phyloP scores from a whole-genome alignment of 768 basidiomycete species.

The Lactarius hengduanensis region DNA sequence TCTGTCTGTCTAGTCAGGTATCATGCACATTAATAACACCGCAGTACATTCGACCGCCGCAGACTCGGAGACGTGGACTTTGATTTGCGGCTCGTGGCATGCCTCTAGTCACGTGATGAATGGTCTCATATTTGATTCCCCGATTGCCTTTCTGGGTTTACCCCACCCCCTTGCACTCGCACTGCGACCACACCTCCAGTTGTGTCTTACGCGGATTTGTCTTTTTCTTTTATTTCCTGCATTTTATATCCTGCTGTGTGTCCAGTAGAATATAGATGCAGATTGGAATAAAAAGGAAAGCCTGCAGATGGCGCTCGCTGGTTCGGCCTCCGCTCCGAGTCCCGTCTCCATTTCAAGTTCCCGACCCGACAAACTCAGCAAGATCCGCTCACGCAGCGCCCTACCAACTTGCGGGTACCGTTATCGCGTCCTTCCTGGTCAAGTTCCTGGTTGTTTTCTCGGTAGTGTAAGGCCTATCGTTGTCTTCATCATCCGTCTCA shows the following conservation, averaged over 20 bases:
- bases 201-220: neutral
- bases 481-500: neutral
- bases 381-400: neutral
- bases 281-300: neutral
- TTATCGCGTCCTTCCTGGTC: too few relatives aligned
- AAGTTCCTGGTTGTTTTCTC: too few relatives aligned
- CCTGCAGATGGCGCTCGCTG: neutral
- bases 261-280: neutral
- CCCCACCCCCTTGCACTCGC: neutral
- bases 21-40: too few relatives aligned
- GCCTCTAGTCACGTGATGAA: neutral
- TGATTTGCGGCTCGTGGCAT: too few relatives aligned
- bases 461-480: neutral
- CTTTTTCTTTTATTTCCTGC: neutral
- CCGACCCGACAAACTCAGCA: neutral
- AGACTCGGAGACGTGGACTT: too few relatives aligned
- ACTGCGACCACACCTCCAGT: neutral
- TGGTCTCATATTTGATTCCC: neutral
- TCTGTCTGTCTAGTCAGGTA: too few relatives aligned
- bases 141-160: neutral
- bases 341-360: neutral
- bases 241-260: neutral
- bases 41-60: too few relatives aligned
- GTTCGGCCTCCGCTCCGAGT: neutral
- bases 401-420: too few relatives aligned